Evolutionary conservation across 2,329 filamentous ascomycete species (phyloP), one percentile per base, ranked within the genome.

Genomic region (Trichophyton verrucosum): DNA sequence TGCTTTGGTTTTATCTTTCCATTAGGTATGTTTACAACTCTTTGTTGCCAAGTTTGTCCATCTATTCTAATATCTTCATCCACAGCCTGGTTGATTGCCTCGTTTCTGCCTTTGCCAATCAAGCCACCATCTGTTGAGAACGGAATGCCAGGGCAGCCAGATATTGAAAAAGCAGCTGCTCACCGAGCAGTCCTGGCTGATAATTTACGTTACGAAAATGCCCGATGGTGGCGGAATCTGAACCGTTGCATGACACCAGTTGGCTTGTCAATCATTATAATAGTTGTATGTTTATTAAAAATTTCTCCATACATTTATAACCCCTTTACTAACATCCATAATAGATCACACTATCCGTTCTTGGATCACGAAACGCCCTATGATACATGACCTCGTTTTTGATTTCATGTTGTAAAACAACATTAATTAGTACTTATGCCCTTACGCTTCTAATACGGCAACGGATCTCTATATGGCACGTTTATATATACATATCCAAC

Each of bases 1-100:
- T 83, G 85, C 60, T 47, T 86, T 55, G 90, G 90, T 24, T 95
- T 95, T 68, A 76, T 92, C 55, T 83, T 90, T 68, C 90, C 89
- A 4, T 80, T 90, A 63, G 79, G 84, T 87, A 75, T 73, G 83
- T 38, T 4, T 55, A 51, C 38, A 9, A 40, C 3, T 42, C 57
- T 7, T 42, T 49, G 55, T 56, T 24, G 51, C 40, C 30, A 36
- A 15, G 42, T 17, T 60, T 51, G 57, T 59, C 62, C 63, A 36
- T 66, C 59, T 69, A 61, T 69, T 55, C 61, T 20, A 8, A 60
- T 63, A 51, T 59, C 46, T 57, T 67, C 15, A 40, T 47, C 55
- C 61, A 57, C 66, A 86, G 87, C 86, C 60, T 95, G 89, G 89
- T 88, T 92, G 76, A 78, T 90, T 64, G 90, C 86, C 1, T 82